phyloP scores from a whole-genome alignment of 768 basidiomycete genomes.

The Ramaria rubella region DNA sequence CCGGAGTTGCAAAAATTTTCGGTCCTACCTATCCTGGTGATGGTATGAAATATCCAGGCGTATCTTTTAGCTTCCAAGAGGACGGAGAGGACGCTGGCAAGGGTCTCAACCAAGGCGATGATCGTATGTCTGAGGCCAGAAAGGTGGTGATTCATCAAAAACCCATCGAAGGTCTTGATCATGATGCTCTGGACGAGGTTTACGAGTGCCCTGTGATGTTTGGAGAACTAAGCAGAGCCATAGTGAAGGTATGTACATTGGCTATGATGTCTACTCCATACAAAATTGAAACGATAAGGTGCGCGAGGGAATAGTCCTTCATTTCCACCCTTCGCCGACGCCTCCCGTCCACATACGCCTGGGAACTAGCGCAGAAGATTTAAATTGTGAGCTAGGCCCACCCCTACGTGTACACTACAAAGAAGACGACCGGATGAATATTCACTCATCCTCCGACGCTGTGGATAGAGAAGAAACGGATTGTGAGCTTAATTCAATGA shows the following conservation, averaged over 20 bases:
- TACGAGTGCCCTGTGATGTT: conserved; percentile 58
- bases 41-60: conserved; percentile 72
- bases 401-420: conserved; percentile 77
- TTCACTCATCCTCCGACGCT: conserved; percentile 48
- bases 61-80: conserved; percentile 81
- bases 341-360: conserved; percentile 53
- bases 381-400: conserved; percentile 70
- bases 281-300: conserved; percentile 37
- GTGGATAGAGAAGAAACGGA: conserved; percentile 43
- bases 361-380: conserved; percentile 79
- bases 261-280: background rate
- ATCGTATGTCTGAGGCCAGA: conserved; percentile 69
- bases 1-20: conserved; percentile 64
- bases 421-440: conserved; percentile 83
- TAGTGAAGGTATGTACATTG: conserved; percentile 49
- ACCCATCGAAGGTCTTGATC: conserved; percentile 44
- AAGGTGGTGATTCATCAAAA: conserved; percentile 70
- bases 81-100: conserved; percentile 47
- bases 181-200: conserved; percentile 68
- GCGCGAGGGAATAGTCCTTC: conserved; percentile 62
- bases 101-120: conserved; percentile 47
- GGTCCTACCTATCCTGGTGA: conserved; percentile 80
- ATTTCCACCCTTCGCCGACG: conserved; percentile 54
- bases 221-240: conserved; percentile 60
- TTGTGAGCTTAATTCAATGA: conserved; percentile 16